Evolutionary conservation across 2,329 filamentous ascomycete species (phyloP), one percentile per base, ranked within the genome.

Genomic region (Calonectria montana): DNA sequence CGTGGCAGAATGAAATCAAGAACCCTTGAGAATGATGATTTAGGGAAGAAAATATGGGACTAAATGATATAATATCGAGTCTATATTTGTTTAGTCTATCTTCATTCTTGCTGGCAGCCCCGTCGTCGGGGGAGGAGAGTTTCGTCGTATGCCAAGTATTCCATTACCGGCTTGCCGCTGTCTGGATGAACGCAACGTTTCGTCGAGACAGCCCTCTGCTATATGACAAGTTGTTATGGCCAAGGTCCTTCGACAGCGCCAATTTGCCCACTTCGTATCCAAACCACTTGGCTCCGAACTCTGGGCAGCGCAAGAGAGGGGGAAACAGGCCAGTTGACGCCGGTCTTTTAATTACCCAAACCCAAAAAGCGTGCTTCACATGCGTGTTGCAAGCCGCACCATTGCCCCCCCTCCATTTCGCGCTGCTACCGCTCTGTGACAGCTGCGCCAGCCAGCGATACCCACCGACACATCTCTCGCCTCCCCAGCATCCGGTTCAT

Each of bases 401-500:
- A 48, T 27, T 35, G 31, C 55, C 16, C n/a, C 21, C 15, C 31
- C 29, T 39, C 53, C 48, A 25, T 50, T n/a, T 41, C n/a, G 48
- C 41, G 61, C 48, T 55, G 50, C 48, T 65, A 41, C 64, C 41
- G 29, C 55, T 50, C 55, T 66, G 55, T 53, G 45, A 57, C 47
- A 61, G 50, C 35, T 31, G 29, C 53, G 31, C 62, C 25, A 10
- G 25, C 21, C 53, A 37, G 21, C 47, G 5, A 41, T 31, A 47
- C 31, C 50, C 50, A 59, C 53, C n/a, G 27, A 31, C 41, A 39
- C 67, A 41, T 70, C 62, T 37, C 27, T 53, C 53, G 16, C 31
- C 41, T 65, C 61, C 50, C 68, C 63, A 63, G 31, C 61, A 62
- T 64, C 75, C 70, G 67, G 72, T 72, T 74, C 74, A 78, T 78